These are phyloP conservation scores for Zygoascus meyerae DNA, from an alignment of 1,139 yeast species.

Conservation along the genomic window DNA sequence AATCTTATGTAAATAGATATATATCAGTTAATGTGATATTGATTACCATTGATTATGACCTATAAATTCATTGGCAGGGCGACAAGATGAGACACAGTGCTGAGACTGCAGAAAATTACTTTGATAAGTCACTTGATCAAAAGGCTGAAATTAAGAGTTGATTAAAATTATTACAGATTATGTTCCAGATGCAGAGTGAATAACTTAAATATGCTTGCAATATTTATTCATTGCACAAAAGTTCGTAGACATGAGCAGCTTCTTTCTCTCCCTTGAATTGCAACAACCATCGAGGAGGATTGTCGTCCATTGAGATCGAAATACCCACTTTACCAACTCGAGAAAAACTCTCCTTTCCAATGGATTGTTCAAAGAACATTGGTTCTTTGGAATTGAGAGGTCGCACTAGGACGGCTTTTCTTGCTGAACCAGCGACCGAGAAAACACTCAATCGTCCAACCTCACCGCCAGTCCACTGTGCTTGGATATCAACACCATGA, in stretches of 20 bases:
- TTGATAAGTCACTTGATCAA: too few relatives aligned
- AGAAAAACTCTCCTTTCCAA: conserved; percentile 19
- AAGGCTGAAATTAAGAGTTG: too few relatives aligned
- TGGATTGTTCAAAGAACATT: conserved; percentile 19
- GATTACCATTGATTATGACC: too few relatives aligned
- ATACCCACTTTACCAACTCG: conserved; percentile 26
- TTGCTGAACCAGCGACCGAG: conserved; percentile 19
- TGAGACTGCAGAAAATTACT: too few relatives aligned
- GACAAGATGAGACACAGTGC: too few relatives aligned
- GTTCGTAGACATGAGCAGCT: conserved; percentile 24
- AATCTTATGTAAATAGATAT: conserved; percentile 4
- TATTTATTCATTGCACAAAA: conserved; percentile 19
- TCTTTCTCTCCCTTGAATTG: conserved; percentile 31
- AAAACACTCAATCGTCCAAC: conserved; percentile 23
- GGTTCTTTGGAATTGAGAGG: conserved; percentile 14
- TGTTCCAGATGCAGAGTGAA: conserved; percentile 2
- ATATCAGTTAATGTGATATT: too few relatives aligned
- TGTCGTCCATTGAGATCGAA: conserved; percentile 20
- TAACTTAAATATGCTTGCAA: not conserved
- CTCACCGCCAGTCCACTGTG: conserved; percentile 21
- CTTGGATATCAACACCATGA: conserved; percentile 18
- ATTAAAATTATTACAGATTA: conserved; percentile 8
- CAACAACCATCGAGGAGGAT: conserved; percentile 25
- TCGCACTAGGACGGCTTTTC: conserved; percentile 19
- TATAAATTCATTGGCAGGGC: too few relatives aligned